Evolutionary conservation across 2,329 filamentous ascomycete genomes (phyloP).

Genomic region (Chaetomium sp.): DNA sequence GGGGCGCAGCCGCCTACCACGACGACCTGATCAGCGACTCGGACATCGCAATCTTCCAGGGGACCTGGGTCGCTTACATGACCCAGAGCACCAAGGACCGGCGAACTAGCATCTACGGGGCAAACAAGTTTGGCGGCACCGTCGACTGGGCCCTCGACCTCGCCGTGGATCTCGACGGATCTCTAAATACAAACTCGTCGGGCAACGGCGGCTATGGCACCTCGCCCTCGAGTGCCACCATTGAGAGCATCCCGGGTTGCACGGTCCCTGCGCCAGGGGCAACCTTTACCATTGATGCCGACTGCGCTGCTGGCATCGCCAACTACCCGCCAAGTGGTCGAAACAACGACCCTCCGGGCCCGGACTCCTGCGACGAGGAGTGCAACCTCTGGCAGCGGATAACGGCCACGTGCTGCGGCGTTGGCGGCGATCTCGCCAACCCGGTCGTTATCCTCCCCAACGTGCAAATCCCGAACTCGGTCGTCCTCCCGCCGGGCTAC

Average conservation of each 20-base stretch:
- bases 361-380: not conserved
- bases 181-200: not conserved
- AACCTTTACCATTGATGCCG: not conserved
- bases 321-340: not conserved
- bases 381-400: not conserved
- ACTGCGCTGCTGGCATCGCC: not conserved
- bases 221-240: not conserved
- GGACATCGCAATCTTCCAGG: constrained; percentile 28
- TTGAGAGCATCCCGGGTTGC: not conserved
- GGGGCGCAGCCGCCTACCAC: constrained; percentile 19
- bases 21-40: not conserved
- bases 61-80: constrained; percentile 32
- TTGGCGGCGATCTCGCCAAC: not conserved
- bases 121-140: constrained; percentile 30
- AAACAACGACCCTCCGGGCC: not conserved
- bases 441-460: not conserved
- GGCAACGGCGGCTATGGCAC: not conserved
- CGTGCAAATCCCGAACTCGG: not conserved
- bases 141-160: constrained; percentile 38
- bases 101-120: constrained; percentile 26
- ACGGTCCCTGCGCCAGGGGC: not conserved
- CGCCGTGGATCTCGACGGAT: not conserved
- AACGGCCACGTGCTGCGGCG: not conserved
- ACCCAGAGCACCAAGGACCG: constrained; percentile 19
- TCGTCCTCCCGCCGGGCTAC: not conserved